phyloP scores from a whole-genome alignment of 768 basidiomycete genomes.

The Lentinula sp. region DNA sequence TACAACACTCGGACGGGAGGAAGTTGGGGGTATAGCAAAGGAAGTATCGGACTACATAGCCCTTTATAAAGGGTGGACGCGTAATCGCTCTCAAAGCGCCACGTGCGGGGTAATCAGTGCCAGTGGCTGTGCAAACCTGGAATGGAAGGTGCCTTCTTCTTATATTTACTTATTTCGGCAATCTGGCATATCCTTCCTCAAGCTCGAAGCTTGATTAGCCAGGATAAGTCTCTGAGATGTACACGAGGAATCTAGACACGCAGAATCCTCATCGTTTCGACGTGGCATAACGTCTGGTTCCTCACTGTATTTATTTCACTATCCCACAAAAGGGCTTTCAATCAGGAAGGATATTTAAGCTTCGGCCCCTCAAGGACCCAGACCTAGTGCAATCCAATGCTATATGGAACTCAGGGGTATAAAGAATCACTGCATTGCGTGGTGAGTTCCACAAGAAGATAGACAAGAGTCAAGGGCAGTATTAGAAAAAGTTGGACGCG shows the following conservation, averaged over 20 bases:
- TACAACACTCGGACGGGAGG: background rate
- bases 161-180: background rate
- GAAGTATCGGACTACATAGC: background rate
- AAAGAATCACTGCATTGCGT: background rate
- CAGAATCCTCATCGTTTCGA: background rate
- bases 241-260: background rate
- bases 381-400: background rate
- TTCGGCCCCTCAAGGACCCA: background rate
- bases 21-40: background rate
- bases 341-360: background rate
- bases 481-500: background rate
- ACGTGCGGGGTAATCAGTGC: background rate
- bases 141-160: background rate
- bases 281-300: background rate
- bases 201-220: background rate
- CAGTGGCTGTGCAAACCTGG: background rate
- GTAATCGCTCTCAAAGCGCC: background rate
- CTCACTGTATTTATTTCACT: background rate
- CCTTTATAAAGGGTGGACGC: slow-evolving; percentile 4
- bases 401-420: background rate
- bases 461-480: background rate
- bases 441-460: background rate
- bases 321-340: background rate
- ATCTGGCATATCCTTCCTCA: background rate
- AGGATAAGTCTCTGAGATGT: background rate